phyloP scores from a whole-genome alignment of 805 yeast genomes.

The Sungouiozyma ichnusensis region DNA sequence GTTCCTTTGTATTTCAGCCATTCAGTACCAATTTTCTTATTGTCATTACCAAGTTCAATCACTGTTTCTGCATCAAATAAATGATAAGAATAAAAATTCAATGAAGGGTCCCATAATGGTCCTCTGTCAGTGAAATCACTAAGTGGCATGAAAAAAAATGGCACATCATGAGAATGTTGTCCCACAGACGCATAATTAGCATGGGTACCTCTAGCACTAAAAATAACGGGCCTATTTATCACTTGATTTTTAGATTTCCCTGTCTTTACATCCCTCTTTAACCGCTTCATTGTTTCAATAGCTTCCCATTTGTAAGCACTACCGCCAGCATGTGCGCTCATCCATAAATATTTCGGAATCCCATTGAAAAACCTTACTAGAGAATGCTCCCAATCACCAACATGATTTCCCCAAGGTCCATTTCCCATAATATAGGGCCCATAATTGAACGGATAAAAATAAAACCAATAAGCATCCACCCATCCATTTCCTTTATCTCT shows the following conservation, averaged over 20 bases:
- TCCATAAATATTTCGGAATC: constrained; percentile 76
- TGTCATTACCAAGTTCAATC: constrained; percentile 28
- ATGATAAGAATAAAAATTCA: constrained; percentile 64
- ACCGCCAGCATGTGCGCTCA: constrained; percentile 98
- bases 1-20: constrained; percentile 79
- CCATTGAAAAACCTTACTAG: constrained; percentile 77
- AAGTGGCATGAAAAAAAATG: constrained; percentile 63
- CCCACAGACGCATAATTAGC: constrained; percentile 96
- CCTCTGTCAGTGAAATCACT: constrained; percentile 94
- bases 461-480: constrained; percentile 95
- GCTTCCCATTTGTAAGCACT: constrained; percentile 75
- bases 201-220: constrained; percentile 92
- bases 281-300: constrained; percentile 43
- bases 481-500: constrained; percentile 91
- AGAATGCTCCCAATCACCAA: constrained; percentile 98
- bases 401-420: constrained; percentile 95
- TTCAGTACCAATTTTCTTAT: constrained; percentile 34
- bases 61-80: constrained; percentile 38
- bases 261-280: constrained; percentile 62
- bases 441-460: constrained; percentile 83
- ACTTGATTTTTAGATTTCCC: constrained; percentile 63
- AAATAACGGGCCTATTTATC: constrained; percentile 57
- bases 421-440: constrained; percentile 97
- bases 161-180: constrained; percentile 90
- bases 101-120: constrained; percentile 86